These are phyloP conservation scores for Prunus dulcis DNA, from an alignment of 306 rosid species.

Conservation along the genomic window DNA sequence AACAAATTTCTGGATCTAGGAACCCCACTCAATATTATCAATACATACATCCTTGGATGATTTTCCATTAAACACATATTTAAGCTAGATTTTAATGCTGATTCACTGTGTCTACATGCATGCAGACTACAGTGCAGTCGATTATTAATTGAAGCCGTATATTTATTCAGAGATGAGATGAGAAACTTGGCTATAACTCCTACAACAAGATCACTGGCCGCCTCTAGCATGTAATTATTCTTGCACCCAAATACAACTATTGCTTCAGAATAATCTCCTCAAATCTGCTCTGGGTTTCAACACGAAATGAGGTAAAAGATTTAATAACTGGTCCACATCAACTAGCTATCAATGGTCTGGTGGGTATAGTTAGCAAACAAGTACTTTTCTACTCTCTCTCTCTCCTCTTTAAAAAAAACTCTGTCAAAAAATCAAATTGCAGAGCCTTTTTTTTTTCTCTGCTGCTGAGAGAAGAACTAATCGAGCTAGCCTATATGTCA, in stretches of 20 bases:
- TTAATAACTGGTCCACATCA: constrained; percentile 11
- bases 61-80: too few species aligned
- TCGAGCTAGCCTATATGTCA: not conserved
- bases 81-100: not conserved
- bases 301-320: not conserved
- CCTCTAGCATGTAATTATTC: constrained; percentile 18
- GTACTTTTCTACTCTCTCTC: too few species aligned
- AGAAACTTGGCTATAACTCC: not conserved
- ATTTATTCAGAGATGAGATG: not conserved
- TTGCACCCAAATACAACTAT: not conserved
- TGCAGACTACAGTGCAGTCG: not conserved
- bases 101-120: not conserved
- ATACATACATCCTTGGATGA: too few species aligned
- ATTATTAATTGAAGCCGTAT: not conserved
- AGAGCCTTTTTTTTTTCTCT: too few species aligned
- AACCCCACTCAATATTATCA: too few species aligned
- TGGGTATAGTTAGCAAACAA: too few species aligned
- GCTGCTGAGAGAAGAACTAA: too few species aligned
- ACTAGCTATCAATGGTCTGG: too few species aligned
- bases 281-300: constrained; percentile 11
- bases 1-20: too few species aligned
- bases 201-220: constrained; percentile 10
- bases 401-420: too few species aligned
- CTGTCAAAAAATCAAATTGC: too few species aligned
- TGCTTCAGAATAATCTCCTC: not conserved